These are phyloP conservation scores for Arachnomyces sp. DNA, from an alignment of 2,329 filamentous ascomycete species.

Conservation along the genomic window DNA sequence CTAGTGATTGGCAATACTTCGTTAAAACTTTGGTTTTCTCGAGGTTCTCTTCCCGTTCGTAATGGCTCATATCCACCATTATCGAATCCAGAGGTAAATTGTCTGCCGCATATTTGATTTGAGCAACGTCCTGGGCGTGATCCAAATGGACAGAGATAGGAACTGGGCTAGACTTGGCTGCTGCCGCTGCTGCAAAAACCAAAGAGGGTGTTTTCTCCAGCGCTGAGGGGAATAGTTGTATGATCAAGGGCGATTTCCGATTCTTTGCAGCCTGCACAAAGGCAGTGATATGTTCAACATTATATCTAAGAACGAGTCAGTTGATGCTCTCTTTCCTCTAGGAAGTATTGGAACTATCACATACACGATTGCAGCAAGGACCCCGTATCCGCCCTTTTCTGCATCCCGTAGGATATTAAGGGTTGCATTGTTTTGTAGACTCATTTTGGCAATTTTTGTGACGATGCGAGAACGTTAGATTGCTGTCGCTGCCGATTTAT, in stretches of 20 bases:
- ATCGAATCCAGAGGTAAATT: constrained; percentile 22
- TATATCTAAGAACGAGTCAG: constrained; percentile 5
- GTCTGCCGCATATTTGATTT: constrained; percentile 17
- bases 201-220: neutral
- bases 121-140: constrained; percentile 18
- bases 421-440: constrained; percentile 17
- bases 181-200: constrained; percentile 4
- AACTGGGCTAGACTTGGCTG: neutral
- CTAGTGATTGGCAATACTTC: constrained; percentile 19
- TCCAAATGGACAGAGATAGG: constrained; percentile 18
- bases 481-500: too few relatives aligned
- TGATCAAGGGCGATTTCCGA: constrained; percentile 3
- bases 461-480: too few relatives aligned
- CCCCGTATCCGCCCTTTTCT: constrained; percentile 17
- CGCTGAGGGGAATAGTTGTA: constrained; percentile 4
- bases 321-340: too few relatives aligned
- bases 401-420: constrained; percentile 22
- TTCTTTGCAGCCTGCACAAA: constrained; percentile 4
- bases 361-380: constrained; percentile 13
- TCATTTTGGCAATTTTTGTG: too few relatives aligned
- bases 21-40: constrained; percentile 20
- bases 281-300: constrained; percentile 5
- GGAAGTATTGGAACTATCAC: neutral
- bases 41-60: constrained; percentile 26
- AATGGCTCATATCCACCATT: constrained; percentile 29